phyloP scores from a whole-genome alignment of 768 basidiomycete species.

The Rhizopogon rudus region DNA sequence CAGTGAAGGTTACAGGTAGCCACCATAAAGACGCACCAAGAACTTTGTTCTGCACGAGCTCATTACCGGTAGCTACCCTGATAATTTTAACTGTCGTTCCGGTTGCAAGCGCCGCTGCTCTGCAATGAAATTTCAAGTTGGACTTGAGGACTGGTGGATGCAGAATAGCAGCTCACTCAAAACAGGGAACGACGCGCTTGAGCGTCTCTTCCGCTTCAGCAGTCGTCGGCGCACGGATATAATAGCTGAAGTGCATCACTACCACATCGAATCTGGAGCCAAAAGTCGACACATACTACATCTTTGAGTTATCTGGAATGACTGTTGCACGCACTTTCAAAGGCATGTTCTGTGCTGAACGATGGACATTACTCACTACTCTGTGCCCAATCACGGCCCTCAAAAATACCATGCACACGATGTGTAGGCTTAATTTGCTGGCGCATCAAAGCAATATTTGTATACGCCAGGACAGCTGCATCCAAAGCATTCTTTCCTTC shows the following conservation, averaged over 20 bases:
- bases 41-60: constrained; percentile 64
- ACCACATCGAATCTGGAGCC: not conserved
- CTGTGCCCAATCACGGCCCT: constrained; percentile 69
- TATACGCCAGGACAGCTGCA: constrained; percentile 84
- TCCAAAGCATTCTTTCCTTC: constrained; percentile 81
- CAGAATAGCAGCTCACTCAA: constrained; percentile 44
- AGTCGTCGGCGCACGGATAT: constrained; percentile 66
- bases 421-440: constrained; percentile 78
- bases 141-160: not conserved
- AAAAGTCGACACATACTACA: constrained; percentile 41
- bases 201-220: constrained; percentile 54
- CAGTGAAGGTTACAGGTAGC: not conserved
- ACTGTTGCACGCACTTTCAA: constrained; percentile 37
- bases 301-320: constrained; percentile 76
- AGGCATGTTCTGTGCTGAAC: not conserved
- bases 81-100: constrained; percentile 50
- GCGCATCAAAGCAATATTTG: constrained; percentile 70
- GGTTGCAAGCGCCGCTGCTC: constrained; percentile 65
- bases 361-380: constrained; percentile 46
- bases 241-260: constrained; percentile 41
- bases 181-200: constrained; percentile 64
- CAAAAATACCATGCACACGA: constrained; percentile 77
- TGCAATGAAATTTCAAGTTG: constrained; percentile 16
- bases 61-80: constrained; percentile 33
- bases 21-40: constrained; percentile 37